Evolutionary conservation across 257 asterid genomes (phyloP).

Genomic region (Nicotiana tabacum): DNA sequence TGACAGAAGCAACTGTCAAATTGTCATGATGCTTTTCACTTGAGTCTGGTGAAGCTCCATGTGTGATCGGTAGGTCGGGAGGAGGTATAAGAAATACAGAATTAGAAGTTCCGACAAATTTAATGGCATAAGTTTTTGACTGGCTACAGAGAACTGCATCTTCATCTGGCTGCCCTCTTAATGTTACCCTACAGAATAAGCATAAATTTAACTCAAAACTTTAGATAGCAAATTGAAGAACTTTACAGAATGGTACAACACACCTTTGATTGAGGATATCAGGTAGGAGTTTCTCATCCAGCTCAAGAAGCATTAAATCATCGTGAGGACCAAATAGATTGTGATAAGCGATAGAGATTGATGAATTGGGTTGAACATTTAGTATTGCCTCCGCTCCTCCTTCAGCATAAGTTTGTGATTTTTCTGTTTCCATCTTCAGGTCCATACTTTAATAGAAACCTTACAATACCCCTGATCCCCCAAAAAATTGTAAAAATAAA

Average conservation of each 20-base stretch:
- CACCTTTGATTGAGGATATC: constrained; percentile 74
- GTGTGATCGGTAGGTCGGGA: constrained; percentile 15
- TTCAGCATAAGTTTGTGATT: constrained; percentile 19
- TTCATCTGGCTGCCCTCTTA: constrained; percentile 92
- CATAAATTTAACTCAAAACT: not conserved
- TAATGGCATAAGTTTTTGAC: constrained; percentile 80
- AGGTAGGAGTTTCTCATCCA: constrained; percentile 76
- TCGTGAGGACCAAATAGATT: constrained; percentile 62
- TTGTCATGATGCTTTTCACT: constrained; percentile 27
- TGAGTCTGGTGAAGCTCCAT: constrained; percentile 20
- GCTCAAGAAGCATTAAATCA: constrained; percentile 80
- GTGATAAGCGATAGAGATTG: constrained; percentile 66
- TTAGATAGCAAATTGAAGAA: not conserved
- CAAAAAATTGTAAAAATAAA: not conserved
- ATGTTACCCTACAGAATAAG: constrained; percentile 44
- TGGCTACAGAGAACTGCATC: constrained; percentile 87
- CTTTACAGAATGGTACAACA: not conserved
- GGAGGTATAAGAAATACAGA: constrained; percentile 89
- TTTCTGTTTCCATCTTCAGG: constrained; percentile 18
- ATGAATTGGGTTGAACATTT: constrained; percentile 52
- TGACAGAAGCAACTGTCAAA: constrained; percentile 48
- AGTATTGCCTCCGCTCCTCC: constrained; percentile 77
- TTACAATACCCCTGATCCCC: not conserved
- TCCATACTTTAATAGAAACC: not conserved
- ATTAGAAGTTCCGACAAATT: constrained; percentile 91